A percentile compares a stretch with the other conserved stretches of the same genome.
phyloP scores from a whole-genome alignment of 2,329 filamentous ascomycete species.

The Arthrobotrys pseudoclavata region DNA sequence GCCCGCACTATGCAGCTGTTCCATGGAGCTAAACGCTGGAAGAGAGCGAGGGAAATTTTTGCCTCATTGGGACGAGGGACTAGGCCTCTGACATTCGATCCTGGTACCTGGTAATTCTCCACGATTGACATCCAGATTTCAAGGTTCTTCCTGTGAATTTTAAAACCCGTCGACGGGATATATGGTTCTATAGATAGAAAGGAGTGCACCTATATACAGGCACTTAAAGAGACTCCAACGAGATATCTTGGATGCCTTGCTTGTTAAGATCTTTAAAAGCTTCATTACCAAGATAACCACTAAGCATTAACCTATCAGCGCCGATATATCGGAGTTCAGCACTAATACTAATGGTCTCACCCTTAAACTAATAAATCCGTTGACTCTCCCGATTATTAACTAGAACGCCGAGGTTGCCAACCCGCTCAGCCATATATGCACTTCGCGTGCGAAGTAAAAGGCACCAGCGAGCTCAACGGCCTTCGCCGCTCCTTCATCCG shows the following conservation, averaged over 20 bases:
- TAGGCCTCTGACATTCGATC: constrained; percentile 55
- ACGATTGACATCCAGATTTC: constrained; percentile 31
- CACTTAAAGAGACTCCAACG: neutral
- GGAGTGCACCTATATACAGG: neutral
- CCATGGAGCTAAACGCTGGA: constrained; percentile 15
- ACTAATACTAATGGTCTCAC: constrained; percentile 42
- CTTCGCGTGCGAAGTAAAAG: constrained; percentile 26
- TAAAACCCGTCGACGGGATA: constrained; percentile 36
- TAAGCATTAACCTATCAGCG: constrained; percentile 9
- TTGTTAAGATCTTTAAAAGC: constrained; percentile 7
- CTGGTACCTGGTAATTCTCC: constrained; percentile 41
- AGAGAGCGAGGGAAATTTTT: constrained; percentile 41
- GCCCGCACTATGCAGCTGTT: constrained; percentile 21
- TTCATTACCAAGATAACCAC: constrained; percentile 4
- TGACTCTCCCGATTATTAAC: constrained; percentile 1
- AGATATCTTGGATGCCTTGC: constrained; percentile 18
- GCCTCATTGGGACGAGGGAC: constrained; percentile 31
- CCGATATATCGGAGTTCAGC: constrained; percentile 4
- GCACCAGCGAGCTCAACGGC: constrained; percentile 36
- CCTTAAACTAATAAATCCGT: constrained; percentile 31
- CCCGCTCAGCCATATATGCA: constrained; percentile 33
- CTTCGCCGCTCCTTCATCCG: constrained; percentile 39
- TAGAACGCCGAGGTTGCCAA: constrained; percentile 46
- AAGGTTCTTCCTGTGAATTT: constrained; percentile 13
- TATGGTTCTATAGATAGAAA: constrained; percentile 26